Percentiles rank a stretch among this genome's conserved stretches.
Evolutionary conservation across 495 filamentous ascomycete genomes (phyloP).

Genomic region (Aspergillus asperescens): DNA sequence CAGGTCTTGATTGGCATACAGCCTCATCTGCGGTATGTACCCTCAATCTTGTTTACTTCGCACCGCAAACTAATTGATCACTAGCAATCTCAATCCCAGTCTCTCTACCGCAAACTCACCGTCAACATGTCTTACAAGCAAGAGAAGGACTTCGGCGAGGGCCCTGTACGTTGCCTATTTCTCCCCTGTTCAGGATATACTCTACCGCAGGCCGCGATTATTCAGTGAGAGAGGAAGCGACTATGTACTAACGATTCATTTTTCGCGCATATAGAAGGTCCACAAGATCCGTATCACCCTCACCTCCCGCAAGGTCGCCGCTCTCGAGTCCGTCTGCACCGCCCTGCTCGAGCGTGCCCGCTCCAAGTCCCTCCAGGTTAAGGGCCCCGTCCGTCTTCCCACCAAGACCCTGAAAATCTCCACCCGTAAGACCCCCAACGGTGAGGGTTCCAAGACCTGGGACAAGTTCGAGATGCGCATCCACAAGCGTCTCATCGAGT

Average conservation of each 20-base stretch:
- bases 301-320: conserved; percentile 83
- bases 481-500: conserved; percentile 97
- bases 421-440: conserved; percentile 93
- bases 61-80: conserved; percentile 9
- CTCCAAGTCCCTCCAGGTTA: conserved; percentile 96
- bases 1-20: conserved; percentile 55
- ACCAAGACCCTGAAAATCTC: conserved; percentile 97
- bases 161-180: conserved; percentile 53
- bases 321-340: conserved; percentile 96
- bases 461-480: conserved; percentile 99
- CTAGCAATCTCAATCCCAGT: conserved; percentile 25
- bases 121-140: conserved; percentile 90
- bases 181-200: neutral
- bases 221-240: neutral
- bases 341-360: conserved; percentile 99
- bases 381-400: conserved; percentile 97
- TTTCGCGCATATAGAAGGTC: conserved; percentile 61
- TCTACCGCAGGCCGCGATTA: neutral
- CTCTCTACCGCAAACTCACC: conserved; percentile 23
- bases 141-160: conserved; percentile 91
- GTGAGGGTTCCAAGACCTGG: conserved; percentile 99
- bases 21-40: conserved; percentile 25
- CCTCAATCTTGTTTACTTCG: neutral
- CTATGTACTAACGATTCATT: neutral
- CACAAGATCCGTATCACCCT: conserved; percentile 99